Percentiles rank a stretch among this genome's conserved stretches.
These are phyloP conservation scores for Hura crepitans DNA, from an alignment of 441 rosid genomes.

Conservation along the genomic window DNA sequence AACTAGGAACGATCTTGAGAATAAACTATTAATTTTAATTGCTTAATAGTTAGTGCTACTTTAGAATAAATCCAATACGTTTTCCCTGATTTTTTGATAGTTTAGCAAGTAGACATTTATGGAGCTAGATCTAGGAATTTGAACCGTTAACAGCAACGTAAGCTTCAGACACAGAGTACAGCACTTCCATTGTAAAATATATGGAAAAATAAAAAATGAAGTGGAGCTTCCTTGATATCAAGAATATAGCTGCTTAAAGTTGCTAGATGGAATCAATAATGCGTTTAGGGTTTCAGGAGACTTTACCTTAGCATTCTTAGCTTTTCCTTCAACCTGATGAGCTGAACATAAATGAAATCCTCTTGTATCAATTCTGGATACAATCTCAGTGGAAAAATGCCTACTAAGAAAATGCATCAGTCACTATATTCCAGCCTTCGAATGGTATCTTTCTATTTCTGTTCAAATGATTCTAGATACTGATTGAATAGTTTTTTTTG, in stretches of 20 bases:
- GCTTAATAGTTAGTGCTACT: too few relatives aligned
- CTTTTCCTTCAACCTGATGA: not conserved
- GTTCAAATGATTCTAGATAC: not conserved
- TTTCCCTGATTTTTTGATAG: too few relatives aligned
- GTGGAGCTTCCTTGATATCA: not conserved
- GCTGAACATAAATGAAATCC: not conserved
- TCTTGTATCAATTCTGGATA: not conserved
- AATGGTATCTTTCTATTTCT: not conserved
- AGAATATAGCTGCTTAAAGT: not conserved
- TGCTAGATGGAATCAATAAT: not conserved
- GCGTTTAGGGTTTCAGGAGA: not conserved
- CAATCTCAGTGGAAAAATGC: not conserved
- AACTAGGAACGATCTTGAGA: not conserved
- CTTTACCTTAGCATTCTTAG: not conserved
- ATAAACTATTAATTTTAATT: too few relatives aligned
- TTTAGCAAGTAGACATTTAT: too few relatives aligned
- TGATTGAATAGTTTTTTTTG: constrained; percentile 13
- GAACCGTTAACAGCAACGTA: not conserved
- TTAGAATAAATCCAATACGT: too few relatives aligned
- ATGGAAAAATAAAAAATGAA: not conserved
- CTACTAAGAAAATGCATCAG: not conserved
- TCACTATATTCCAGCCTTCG: not conserved
- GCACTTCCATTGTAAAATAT: not conserved
- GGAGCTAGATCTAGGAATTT: not conserved
- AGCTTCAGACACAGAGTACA: not conserved